phyloP scores from a whole-genome alignment of 2,329 filamentous ascomycete species.

The Neofusicoccum parvum region DNA sequence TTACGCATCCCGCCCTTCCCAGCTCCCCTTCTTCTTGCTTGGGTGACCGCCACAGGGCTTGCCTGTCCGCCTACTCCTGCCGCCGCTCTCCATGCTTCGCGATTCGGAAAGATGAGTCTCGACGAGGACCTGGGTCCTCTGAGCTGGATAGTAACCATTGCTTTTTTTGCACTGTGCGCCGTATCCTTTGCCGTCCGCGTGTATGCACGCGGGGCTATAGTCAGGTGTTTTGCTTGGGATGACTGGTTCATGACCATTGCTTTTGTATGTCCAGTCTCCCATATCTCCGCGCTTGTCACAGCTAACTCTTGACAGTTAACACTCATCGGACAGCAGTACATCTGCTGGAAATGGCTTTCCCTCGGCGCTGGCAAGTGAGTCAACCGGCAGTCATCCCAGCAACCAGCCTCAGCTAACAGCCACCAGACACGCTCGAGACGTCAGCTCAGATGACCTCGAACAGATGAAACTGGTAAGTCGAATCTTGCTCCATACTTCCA shows the following conservation, averaged over 20 bases:
- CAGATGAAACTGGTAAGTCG: background rate
- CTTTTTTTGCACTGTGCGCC: conserved; percentile 1
- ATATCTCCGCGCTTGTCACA: too few species aligned
- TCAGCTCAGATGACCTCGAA: background rate
- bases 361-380: conserved; percentile 7
- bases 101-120: background rate
- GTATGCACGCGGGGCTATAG: conserved; percentile 4
- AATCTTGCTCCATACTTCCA: background rate
- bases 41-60: background rate
- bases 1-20: background rate
- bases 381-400: background rate
- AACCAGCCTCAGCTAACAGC: background rate
- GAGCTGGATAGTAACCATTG: background rate
- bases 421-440: background rate
- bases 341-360: conserved; percentile 3
- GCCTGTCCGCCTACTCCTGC: background rate
- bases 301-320: background rate
- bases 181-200: conserved; percentile 1
- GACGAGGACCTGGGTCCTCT: conserved; percentile 1
- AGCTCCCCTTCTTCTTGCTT: background rate
- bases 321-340: background rate
- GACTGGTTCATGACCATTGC: conserved; percentile 12
- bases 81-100: background rate
- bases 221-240: conserved; percentile 8
- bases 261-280: background rate